A percentile compares a stretch with the other conserved stretches of the same genome.
These are phyloP conservation scores for Aspergillus affinis DNA, from an alignment of 495 filamentous ascomycete species.

Conservation along the genomic window DNA sequence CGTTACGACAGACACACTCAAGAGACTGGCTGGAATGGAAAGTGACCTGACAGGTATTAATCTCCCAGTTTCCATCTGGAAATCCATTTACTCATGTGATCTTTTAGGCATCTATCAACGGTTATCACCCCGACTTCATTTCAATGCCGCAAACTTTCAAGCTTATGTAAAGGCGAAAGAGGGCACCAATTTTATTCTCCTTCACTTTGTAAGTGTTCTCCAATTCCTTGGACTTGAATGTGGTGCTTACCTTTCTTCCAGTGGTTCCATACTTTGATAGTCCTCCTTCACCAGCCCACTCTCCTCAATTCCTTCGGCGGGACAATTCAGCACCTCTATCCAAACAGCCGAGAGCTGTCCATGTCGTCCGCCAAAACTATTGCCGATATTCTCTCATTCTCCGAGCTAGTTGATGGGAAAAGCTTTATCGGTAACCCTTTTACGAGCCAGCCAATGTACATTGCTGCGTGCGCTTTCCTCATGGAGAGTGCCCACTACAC, in stretches of 20 bases:
- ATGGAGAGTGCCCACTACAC: slow-evolving; percentile 67
- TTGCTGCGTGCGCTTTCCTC: slow-evolving; percentile 82
- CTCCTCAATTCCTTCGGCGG: slow-evolving; percentile 75
- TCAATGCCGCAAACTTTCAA: slow-evolving; percentile 76
- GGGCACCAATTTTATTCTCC: slow-evolving; percentile 79
- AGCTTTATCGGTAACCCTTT: slow-evolving; percentile 84
- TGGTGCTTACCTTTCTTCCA: slow-evolving; percentile 11
- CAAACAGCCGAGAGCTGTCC: slow-evolving; percentile 75
- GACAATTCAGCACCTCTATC: slow-evolving; percentile 64
- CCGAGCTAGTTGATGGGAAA: slow-evolving; percentile 74
- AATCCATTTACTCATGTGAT: not conserved
- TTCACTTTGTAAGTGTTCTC: slow-evolving; percentile 60
- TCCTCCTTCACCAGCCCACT: slow-evolving; percentile 79
- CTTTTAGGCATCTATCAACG: slow-evolving; percentile 66
- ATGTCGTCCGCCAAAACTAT: slow-evolving; percentile 91
- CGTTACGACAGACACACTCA: slow-evolving; percentile 68
- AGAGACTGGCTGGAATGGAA: slow-evolving; percentile 70
- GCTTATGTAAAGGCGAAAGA: slow-evolving; percentile 73
- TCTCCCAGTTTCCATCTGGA: not conserved
- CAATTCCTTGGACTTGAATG: not conserved
- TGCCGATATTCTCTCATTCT: slow-evolving; percentile 77
- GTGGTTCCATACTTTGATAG: slow-evolving; percentile 87
- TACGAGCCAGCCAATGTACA: slow-evolving; percentile 86
- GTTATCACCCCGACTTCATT: slow-evolving; percentile 68
- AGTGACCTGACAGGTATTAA: slow-evolving; percentile 62